These are phyloP conservation scores for Penicillium sp. DNA, from an alignment of 2,329 filamentous ascomycete species.

Conservation along the genomic window DNA sequence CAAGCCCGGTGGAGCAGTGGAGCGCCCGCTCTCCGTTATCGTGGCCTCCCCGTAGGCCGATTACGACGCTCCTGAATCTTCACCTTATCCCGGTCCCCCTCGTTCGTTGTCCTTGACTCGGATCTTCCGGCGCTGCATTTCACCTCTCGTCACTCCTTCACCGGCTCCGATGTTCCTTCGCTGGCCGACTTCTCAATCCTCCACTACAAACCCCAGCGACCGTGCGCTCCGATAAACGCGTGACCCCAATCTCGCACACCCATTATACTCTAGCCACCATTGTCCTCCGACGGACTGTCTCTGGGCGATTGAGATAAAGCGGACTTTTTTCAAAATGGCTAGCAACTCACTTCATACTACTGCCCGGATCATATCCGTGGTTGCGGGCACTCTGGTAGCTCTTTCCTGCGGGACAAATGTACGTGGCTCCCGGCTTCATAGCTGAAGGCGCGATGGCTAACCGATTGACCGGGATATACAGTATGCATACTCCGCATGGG, in stretches of 20 bases:
- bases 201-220: slow-evolving; percentile 4
- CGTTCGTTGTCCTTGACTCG: background rate
- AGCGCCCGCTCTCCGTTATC: slow-evolving; percentile 14
- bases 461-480: slow-evolving; percentile 40
- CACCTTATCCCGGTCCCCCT: background rate
- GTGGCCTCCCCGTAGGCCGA: slow-evolving; percentile 15
- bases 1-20: slow-evolving; percentile 12
- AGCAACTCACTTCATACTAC: slow-evolving; percentile 29
- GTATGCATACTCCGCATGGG: slow-evolving; percentile 99
- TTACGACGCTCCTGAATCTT: slow-evolving; percentile 21
- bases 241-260: background rate
- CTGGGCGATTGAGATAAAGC: background rate
- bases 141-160: slow-evolving; percentile 11
- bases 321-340: slow-evolving; percentile 13
- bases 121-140: background rate
- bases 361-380: slow-evolving; percentile 75
- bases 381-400: slow-evolving; percentile 80
- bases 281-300: background rate
- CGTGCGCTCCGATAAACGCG: slow-evolving; percentile 9
- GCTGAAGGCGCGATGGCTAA: slow-evolving; percentile 9
- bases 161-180: slow-evolving; percentile 12
- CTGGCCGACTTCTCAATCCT: background rate
- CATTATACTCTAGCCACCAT: background rate
- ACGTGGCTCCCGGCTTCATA: slow-evolving; percentile 19
- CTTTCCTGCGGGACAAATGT: slow-evolving; percentile 94